These are phyloP conservation scores for Linnemannia schmuckeri DNA, from an alignment of 192 early-diverging fungal genomes.

Conservation along the genomic window DNA sequence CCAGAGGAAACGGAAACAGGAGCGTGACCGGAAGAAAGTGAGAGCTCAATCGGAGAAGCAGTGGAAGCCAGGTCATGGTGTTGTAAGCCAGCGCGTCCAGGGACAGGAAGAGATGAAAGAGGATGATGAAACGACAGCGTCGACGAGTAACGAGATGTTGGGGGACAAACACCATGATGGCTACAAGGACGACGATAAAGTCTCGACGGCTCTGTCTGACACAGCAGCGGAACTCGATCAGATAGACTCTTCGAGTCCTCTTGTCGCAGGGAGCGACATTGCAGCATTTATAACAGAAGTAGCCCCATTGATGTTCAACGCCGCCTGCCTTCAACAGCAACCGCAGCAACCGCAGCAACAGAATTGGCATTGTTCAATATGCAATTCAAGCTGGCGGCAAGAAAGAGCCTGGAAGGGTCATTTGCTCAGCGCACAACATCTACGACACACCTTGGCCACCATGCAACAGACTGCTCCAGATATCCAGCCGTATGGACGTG, in stretches of 20 bases:
- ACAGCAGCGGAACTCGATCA: not conserved
- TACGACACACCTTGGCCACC: constrained; percentile 2
- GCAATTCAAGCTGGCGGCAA: constrained; percentile 15
- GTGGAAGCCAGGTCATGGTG: not conserved
- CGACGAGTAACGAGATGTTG: not conserved
- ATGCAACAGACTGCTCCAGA: constrained; percentile 11
- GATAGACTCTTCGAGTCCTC: not conserved
- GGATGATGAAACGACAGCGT: not conserved
- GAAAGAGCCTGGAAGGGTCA: constrained; percentile 33
- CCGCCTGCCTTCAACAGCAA: not conserved
- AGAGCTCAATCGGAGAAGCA: not conserved
- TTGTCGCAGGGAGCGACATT: not conserved
- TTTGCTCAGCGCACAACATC: constrained; percentile 32
- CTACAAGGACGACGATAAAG: not conserved
- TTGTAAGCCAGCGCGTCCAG: not conserved
- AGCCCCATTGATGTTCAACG: not conserved
- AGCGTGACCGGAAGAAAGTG: constrained; percentile 23
- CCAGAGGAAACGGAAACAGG: constrained; percentile 15
- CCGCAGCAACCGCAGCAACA: not conserved
- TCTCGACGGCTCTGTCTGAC: not conserved
- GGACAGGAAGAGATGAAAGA: not conserved
- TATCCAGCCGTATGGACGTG: constrained; percentile 7
- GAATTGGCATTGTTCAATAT: constrained; percentile 26
- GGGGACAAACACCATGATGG: not conserved
- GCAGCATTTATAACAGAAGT: not conserved